Base-by-base conservation (phyloP, 495 filamentous ascomycete genomes). In the Aspergillus coremiiformis region DNA sequence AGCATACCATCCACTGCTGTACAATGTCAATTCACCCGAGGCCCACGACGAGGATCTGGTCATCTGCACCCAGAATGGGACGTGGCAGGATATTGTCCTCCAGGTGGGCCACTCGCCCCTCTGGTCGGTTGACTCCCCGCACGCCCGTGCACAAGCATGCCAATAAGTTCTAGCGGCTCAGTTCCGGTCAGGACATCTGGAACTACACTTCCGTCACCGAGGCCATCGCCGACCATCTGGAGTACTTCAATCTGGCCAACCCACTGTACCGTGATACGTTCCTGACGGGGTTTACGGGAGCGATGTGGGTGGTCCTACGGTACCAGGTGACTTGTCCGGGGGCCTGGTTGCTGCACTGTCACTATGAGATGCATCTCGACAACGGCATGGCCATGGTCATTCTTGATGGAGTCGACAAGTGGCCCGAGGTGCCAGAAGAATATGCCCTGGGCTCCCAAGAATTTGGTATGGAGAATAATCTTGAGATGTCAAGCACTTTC, bases 91-190 rank as follows among this genome's bases (percentile, higher is more conserved):
- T 47, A 49, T 84, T 9, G 68, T 84, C 39, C 61, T 81, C 43
- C 59, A 71, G 32, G 54, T 68, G 1, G 51, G 58, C 9, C 59
- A 63, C 0, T 54, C 64, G 12, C 47, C 66, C 3, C 62, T 61
- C 0, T 72, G 71, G 6, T 83, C 84, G 79, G 81, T 54, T 78
- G 27, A 68, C 47, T 67, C 70, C 0, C 56, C 72, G 7, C 82
- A 85, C 51, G n/a, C 76, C 78, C 0, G 78, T 85, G 43, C 81
- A 85, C 66, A 84, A 84, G 59, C 81, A 85, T 61, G 76, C 74
- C 15, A 84, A 77, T 63, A 82, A 82, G 56, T 75, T 67, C 47
- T 82, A 72, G n/a, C n/a, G n/a, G n/a, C n/a, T n/a, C 49, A 59
- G 76, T 15, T 76, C 84, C 46, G 82, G 82, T 0, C 46, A 56